A percentile compares a stretch with the other conserved stretches of the same genome.
phyloP scores from a whole-genome alignment of 2,329 filamentous ascomycete genomes.

The Xylariaceae sp. region DNA sequence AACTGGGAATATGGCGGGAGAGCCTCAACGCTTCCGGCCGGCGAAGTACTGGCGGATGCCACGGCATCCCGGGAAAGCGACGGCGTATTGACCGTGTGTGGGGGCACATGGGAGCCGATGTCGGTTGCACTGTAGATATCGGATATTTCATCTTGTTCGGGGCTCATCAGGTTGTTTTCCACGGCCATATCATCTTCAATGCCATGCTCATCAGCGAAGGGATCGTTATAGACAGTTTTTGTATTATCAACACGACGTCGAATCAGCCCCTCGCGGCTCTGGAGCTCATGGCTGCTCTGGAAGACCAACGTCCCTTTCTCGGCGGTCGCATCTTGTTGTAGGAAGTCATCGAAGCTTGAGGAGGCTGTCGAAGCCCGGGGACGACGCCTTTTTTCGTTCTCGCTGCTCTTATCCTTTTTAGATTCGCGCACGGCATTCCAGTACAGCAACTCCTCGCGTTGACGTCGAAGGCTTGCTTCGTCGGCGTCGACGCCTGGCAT shows the following conservation, averaged over 20 bases:
- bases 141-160: conserved; percentile 46
- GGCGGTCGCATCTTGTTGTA: conserved; percentile 47
- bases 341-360: conserved; percentile 56
- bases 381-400: conserved; percentile 20
- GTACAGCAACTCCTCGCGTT: conserved; percentile 62
- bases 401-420: conserved; percentile 40
- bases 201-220: conserved; percentile 55
- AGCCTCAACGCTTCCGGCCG: conserved; percentile 34
- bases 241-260: conserved; percentile 47
- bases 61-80: background rate
- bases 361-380: conserved; percentile 32
- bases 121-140: conserved; percentile 58
- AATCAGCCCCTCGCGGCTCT: conserved; percentile 42
- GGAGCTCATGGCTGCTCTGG: conserved; percentile 51
- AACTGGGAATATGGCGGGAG: background rate
- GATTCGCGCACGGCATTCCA: conserved; percentile 57
- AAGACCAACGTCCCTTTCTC: conserved; percentile 55
- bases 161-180: conserved; percentile 42
- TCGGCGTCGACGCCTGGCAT: conserved; percentile 56
- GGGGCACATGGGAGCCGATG: conserved; percentile 27
- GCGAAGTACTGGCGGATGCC: conserved; percentile 20
- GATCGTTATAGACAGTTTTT: conserved; percentile 52
- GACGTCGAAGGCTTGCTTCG: conserved; percentile 56
- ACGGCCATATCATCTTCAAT: conserved; percentile 46
- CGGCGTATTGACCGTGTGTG: conserved; percentile 2